Base-by-base conservation (phyloP, 2,329 filamentous ascomycete species). In the Colletotrichum shisoi region DNA sequence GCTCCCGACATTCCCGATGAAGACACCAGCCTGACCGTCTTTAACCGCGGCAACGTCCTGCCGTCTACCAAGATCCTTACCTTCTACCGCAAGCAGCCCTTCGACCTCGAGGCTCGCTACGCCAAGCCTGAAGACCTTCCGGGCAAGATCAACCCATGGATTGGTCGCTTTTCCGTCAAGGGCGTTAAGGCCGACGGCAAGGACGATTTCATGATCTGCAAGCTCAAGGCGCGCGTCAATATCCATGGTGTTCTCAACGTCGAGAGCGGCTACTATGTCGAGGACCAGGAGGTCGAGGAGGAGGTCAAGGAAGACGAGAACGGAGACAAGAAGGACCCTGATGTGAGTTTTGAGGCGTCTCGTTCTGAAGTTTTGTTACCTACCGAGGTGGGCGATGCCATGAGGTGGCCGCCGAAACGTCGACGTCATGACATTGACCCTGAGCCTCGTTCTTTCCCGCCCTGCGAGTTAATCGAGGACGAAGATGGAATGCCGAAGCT, bases 171-270 rank as follows among this genome's bases (percentile, higher is more conserved):
- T 84, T 97, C 94, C 48, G 93, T 99, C 79, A 99, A 99, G 87
- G 92, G 91, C 52, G 94, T 99, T 76, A 94, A 97, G 86, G 91
- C 93, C 46, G 93, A 96, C 76, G 87, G 89, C 72, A 94, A 95
- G 78, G 92, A 96, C 68, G 95, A 98, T 78, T 99, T 98, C 80
- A 98, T 99, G 94, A 96, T 98, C 76, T 99, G 95, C 90, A 99
- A 99, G 85, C 89, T 99, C 70, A 98, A 98, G 87, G 94, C 95
- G 54, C 90, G 95, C 71, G 87, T 99, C 63, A 99, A 99, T 82
- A 87, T 98, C 71, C 94, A 98, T 83, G 95, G 95, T 79, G 88
- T 99, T 67, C 85, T 99, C 72, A 98, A 98, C 77, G 91, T 99
- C 44, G 95, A 99, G 84, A 94, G 89, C 70, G 95, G 94, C 69